Evolutionary conservation across 2,329 filamentous ascomycete species (phyloP).

Genomic region (Aspergillus aculeatinus): DNA sequence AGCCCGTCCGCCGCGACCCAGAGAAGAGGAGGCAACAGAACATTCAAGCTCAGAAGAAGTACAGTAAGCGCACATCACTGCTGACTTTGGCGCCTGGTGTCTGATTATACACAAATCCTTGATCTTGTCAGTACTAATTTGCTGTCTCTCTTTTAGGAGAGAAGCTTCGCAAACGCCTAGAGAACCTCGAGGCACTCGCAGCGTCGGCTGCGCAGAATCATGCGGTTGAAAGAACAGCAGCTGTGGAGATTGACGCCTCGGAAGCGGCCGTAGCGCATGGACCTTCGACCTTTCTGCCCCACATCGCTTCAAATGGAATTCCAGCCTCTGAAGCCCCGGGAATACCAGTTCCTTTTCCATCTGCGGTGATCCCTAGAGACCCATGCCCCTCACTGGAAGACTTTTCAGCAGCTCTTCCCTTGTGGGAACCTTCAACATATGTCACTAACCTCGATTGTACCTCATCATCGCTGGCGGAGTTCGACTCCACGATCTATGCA

Average conservation of each 20-base stretch:
- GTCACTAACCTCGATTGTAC: background rate
- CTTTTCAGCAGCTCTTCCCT: background rate
- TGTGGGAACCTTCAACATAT: background rate
- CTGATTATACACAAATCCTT: background rate
- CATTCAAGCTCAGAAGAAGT: slow-evolving; percentile 22
- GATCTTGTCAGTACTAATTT: no score
- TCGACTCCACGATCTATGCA: background rate
- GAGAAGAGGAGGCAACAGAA: slow-evolving; percentile 25
- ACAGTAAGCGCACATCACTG: slow-evolving; percentile 14
- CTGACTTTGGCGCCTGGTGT: background rate
- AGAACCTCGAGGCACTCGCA: slow-evolving; percentile 17
- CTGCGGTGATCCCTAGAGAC: background rate
- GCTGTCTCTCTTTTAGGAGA: slow-evolving; percentile 13
- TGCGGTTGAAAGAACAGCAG: background rate
- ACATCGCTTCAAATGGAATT: background rate
- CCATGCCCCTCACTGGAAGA: background rate
- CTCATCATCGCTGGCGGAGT: background rate
- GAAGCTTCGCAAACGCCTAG: slow-evolving; percentile 18
- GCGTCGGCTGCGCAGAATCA: slow-evolving; percentile 2
- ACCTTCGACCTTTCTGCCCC: background rate
- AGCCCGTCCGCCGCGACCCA: slow-evolving; percentile 24
- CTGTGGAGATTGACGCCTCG: background rate
- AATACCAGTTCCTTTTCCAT: slow-evolving; percentile 2
- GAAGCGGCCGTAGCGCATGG: background rate
- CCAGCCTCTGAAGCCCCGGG: slow-evolving; percentile 2